Conservation (phyloP, 805 yeast species). For the Starmerella ratchasimensis region DNA sequence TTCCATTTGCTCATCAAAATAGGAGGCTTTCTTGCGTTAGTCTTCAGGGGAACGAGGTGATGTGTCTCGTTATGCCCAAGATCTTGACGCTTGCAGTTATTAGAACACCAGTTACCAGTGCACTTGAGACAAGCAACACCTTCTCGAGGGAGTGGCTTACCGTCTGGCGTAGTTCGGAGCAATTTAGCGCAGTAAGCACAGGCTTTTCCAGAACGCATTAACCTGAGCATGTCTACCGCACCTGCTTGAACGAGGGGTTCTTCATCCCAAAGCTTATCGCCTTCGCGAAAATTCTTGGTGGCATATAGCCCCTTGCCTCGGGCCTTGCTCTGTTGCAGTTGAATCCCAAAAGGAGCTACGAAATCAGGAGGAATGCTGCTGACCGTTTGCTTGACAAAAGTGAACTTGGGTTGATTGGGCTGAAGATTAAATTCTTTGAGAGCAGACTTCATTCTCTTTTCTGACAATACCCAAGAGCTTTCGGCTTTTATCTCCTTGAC, state of each 20-base stretch:
- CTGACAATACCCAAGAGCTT: constrained; percentile 46
- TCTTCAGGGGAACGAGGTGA: constrained; percentile 31
- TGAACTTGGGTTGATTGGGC: constrained; percentile 32
- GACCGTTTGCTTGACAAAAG: constrained; percentile 41
- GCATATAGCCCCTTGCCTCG: constrained; percentile 54
- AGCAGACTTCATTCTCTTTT: constrained; percentile 40
- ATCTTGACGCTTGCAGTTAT: constrained; percentile 43
- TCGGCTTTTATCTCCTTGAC: constrained; percentile 38
- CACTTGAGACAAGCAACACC: constrained; percentile 43
- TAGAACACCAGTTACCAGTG: constrained; percentile 57
- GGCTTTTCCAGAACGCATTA: constrained; percentile 48
- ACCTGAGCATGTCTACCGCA: constrained; percentile 48
- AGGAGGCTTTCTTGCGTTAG: constrained; percentile 25
- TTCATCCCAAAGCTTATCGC: constrained; percentile 50
- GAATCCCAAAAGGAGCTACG: constrained; percentile 30
- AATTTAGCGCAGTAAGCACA: constrained; percentile 61
- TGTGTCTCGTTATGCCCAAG: constrained; percentile 41
- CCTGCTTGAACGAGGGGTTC: constrained; percentile 48
- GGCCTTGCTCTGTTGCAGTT: constrained; percentile 36
- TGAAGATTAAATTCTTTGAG: constrained; percentile 44
- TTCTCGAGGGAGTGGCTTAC: constrained; percentile 18
- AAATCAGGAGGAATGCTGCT: constrained; percentile 38
- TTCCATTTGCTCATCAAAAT: constrained; percentile 32
- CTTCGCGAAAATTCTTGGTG: constrained; percentile 33
- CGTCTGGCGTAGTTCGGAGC: constrained; percentile 24